Evolutionary conservation across 1,139 yeast species (phyloP).

Genomic region (Geotrichum fermentans): DNA sequence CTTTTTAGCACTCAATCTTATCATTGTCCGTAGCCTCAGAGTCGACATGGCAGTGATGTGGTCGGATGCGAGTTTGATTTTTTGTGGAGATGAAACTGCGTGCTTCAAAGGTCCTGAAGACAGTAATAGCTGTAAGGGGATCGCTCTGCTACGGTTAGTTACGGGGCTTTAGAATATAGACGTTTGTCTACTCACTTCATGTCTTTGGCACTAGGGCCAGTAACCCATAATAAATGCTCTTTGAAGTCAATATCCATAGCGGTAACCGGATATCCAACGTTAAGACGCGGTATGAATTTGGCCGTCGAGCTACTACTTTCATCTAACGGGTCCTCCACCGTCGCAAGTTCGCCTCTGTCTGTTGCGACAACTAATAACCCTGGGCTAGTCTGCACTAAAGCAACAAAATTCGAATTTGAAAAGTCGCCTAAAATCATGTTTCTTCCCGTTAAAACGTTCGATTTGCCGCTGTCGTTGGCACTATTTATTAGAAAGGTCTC

Average conservation of each 20-base stretch:
- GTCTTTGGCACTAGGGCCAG: constrained; percentile 22
- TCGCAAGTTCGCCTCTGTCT: constrained; percentile 42
- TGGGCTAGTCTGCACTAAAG: constrained; percentile 37
- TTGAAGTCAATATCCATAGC: constrained; percentile 29
- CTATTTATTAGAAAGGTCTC: too few species aligned
- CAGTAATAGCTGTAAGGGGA: constrained; percentile 6
- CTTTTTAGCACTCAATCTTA: constrained; percentile 7
- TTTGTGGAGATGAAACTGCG: background rate
- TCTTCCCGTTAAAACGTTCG: constrained; percentile 49
- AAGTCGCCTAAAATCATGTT: constrained; percentile 52
- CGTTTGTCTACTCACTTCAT: constrained; percentile 13
- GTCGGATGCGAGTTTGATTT: constrained; percentile 3
- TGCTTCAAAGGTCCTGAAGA: background rate
- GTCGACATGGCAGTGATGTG: constrained; percentile 10
- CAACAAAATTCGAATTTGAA: constrained; percentile 47
- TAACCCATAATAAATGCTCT: constrained; percentile 23
- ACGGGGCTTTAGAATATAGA: too few species aligned
- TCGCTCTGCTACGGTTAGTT: too few species aligned
- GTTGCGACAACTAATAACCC: constrained; percentile 42
- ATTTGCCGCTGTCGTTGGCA: constrained; percentile 27
- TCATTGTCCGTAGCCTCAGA: constrained; percentile 2
- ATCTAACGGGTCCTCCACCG: constrained; percentile 22
- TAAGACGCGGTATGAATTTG: constrained; percentile 21
- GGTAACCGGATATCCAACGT: constrained; percentile 23
- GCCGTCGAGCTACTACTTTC: constrained; percentile 21